Percentiles rank a stretch among this genome's conserved stretches.
Evolutionary conservation across 2,329 filamentous ascomycete genomes (phyloP).

Genomic region (Mariannaea sp.): DNA sequence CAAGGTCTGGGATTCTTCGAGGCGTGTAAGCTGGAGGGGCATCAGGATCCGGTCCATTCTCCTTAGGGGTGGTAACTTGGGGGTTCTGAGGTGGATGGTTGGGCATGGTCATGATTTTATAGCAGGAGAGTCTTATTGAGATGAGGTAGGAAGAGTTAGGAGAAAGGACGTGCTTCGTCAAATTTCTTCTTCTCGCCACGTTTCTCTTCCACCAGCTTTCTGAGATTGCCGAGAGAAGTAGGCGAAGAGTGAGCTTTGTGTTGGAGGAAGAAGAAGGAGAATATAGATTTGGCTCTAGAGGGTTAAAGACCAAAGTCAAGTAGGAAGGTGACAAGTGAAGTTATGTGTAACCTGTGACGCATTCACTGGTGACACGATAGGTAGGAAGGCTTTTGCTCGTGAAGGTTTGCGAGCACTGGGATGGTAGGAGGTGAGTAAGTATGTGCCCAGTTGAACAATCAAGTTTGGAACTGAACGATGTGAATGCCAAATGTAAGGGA

Average conservation of each 20-base stretch:
- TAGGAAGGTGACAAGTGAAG: too few relatives aligned
- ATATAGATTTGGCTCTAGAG: background rate
- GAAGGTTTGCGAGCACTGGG: too few relatives aligned
- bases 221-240: background rate
- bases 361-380: too few relatives aligned
- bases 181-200: too few relatives aligned
- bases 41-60: constrained; percentile 13
- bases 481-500: background rate
- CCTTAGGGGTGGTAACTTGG: constrained; percentile 28
- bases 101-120: constrained; percentile 24
- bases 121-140: too few relatives aligned
- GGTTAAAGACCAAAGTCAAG: background rate
- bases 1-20: constrained; percentile 21
- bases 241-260: background rate
- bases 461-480: background rate
- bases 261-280: background rate
- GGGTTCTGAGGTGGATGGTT: constrained; percentile 23
- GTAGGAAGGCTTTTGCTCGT: too few relatives aligned
- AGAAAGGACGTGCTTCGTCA: too few relatives aligned
- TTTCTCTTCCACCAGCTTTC: background rate
- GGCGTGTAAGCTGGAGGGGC: constrained; percentile 42
- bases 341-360: too few relatives aligned
- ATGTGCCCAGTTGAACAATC: too few relatives aligned
- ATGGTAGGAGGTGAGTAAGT: too few relatives aligned
- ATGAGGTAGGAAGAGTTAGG: background rate